These are phyloP conservation scores for Backusella mclennaniae DNA, from an alignment of 192 early-diverging fungal genomes.

Conservation along the genomic window DNA sequence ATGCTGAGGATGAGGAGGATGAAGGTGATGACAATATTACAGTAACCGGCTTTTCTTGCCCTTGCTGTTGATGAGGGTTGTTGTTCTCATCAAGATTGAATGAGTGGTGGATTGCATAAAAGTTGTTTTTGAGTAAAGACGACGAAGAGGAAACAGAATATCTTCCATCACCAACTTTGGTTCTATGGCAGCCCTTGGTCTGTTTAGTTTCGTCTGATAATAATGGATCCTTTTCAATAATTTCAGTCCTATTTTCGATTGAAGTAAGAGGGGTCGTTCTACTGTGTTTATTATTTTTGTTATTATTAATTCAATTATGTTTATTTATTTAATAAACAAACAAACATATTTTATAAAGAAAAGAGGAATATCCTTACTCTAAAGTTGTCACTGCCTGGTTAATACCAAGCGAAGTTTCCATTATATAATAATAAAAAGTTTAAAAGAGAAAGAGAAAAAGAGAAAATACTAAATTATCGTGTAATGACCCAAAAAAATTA, in stretches of 20 bases:
- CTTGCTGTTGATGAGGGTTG: background rate
- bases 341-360: background rate
- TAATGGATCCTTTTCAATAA: background rate
- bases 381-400: background rate
- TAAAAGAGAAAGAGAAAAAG: background rate
- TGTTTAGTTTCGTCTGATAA: background rate
- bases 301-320: background rate
- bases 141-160: background rate
- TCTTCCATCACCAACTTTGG: background rate
- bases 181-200: background rate
- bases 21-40: background rate
- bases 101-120: conserved; percentile 1
- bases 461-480: background rate
- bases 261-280: conserved; percentile 8
- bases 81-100: background rate
- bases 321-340: background rate
- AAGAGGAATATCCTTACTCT: background rate
- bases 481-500: background rate
- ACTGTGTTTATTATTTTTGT: background rate
- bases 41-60: background rate
- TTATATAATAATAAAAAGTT: background rate
- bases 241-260: conserved; percentile 3
- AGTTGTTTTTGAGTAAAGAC: background rate
- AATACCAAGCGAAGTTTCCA: background rate
- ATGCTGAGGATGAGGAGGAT: background rate